Conservation (phyloP, 176 grass and related monocot genomes). For the Saccharum spontaneum region DNA sequence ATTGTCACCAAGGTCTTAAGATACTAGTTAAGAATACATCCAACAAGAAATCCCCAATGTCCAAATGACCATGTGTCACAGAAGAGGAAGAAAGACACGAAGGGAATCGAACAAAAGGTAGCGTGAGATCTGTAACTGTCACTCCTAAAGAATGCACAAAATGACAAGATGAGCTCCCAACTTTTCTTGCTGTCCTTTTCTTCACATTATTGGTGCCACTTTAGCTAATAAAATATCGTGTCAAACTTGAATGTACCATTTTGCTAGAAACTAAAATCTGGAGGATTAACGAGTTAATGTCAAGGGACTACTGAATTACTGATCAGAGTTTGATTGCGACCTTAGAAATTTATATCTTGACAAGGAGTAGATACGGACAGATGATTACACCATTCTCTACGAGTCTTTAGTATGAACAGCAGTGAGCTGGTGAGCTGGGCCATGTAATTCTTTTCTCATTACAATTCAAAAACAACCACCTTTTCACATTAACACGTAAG, state of each 20-base stretch:
- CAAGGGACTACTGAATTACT: background rate
- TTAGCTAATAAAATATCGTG: background rate
- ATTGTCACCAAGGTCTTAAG: slow-evolving; percentile 8
- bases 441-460: background rate
- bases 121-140: background rate
- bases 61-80: background rate
- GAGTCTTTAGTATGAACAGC: background rate
- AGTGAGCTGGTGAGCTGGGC: background rate
- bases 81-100: slow-evolving; percentile 13
- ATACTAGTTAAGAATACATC: background rate
- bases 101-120: slow-evolving; percentile 24
- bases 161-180: background rate
- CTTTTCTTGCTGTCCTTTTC: background rate
- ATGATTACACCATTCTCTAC: slow-evolving; percentile 10
- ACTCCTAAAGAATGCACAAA: slow-evolving; percentile 8
- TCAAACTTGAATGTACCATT: background rate
- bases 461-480: background rate
- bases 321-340: background rate
- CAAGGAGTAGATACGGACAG: background rate
- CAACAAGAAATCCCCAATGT: background rate
- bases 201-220: slow-evolving; percentile 12
- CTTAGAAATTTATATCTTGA: background rate
- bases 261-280: background rate
- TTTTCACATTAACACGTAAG: background rate
- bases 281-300: background rate